Base-by-base conservation (phyloP, 352 stramenopile genomes). In the Globisporangium solare region DNA sequence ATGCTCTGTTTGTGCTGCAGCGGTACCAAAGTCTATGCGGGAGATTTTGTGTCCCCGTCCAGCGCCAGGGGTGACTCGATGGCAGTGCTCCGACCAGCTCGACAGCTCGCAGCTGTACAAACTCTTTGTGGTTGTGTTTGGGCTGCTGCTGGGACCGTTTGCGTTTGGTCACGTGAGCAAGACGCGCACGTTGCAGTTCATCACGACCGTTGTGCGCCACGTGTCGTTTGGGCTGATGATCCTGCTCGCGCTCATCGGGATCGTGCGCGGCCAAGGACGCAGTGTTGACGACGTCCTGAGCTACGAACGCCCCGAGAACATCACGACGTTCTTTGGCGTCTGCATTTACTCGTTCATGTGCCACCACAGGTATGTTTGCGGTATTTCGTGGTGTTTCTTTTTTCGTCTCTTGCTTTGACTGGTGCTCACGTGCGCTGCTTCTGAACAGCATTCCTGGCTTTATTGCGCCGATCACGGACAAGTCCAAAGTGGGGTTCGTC, bases 331-430 rank as follows among this genome's bases (percentile, higher is more conserved):
- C 64, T 95, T 93, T 58, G 85, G 85, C 37, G 82, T 92, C 18
- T 92, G 79, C 66, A 95, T 95, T 57, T 95, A 95, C 63, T 93
- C 85, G 35, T 95, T 95, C 76, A 95, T 95, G 85, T 95, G 85
- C 61, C 85, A 95, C 58, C 85, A 95, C 74, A 94, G 83, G 83
- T 92, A 65, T 13, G 27, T 24, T 49, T 14, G 18, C 10, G 13
- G 11, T 37, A 42, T 8, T 35, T 14, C 24, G 53, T 27, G 56
- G 8, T 51, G 14, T 52, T 15, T 62, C n/a, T 27, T 5, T 27
- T 27, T 27, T 27, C 27, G 7, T 35, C 27, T 35, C 27, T 35
- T 35, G 27, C 7, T 35, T 10, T 35, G 27, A 35, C 27, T 35
- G 27, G 6, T 35, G 8, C 18, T n/a, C 10, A 43, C 15, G n/a